Base-by-base conservation (phyloP, 2,329 filamentous ascomycete genomes). In the Tolypocladium album region DNA sequence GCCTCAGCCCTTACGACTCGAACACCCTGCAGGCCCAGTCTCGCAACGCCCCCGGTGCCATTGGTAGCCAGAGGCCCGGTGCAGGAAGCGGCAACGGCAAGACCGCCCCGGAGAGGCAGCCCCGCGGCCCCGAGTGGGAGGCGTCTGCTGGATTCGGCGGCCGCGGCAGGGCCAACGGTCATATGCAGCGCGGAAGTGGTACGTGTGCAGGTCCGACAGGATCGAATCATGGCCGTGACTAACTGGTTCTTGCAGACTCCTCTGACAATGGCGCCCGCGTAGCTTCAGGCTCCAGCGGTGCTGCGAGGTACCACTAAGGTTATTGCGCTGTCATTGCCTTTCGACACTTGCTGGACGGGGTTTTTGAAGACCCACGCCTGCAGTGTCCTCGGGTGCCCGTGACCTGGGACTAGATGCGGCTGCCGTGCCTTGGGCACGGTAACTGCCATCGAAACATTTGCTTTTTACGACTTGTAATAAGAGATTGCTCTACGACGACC, bases 111-210 rank as follows among this genome's bases (percentile, higher is more conserved):
- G 84, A 87, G 65, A 77, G 84, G 61, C 84, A 88, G 71, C 84
- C 84, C n/a, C 79, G 83, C 34, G 83, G 83, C 34, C 84, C 85
- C 1, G 82, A 84, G 67, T 87, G 84, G 84, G 83, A 85, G 69
- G 75, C 73, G 53, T 75, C 73, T 38, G 69, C 69, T 57, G 83
- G 82, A 1, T 87, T 87, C 65, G 76, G 73, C 43, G 73, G 75
- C 24, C 82, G 84, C 61, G 74, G 73, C 61, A 81, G 84, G 56
- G 69, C 80, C 59, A 85, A 84, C 65, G 85, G 85, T 27, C 85
- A 88, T 68, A 79, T 80, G 70, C 80, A 83, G 64, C 79, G 84
- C 61, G 80, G 82, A 60, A 87, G 84, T 70, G 84, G 82, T 83
- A 74, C 72, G 80, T 76, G 36, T 47, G 34, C 22, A n/a, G 24